Percentiles rank a stretch among this genome's conserved stretches.
Evolutionary conservation across 2,329 filamentous ascomycete species (phyloP).

Genomic region (Triangularia setosa): DNA sequence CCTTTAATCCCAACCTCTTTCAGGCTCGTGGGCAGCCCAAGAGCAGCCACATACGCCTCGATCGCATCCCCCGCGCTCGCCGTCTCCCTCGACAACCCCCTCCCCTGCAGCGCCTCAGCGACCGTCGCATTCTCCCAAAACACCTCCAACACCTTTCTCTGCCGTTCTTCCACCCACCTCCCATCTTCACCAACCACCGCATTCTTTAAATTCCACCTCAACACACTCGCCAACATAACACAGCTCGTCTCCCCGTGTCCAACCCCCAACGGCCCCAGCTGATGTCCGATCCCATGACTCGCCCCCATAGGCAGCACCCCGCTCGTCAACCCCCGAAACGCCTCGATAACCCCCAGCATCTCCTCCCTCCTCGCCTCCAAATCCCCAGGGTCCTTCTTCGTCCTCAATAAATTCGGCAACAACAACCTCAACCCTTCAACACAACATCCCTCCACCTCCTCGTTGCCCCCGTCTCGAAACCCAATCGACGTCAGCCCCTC

Average conservation of each 20-base stretch:
- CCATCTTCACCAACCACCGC: slow-evolving; percentile 29
- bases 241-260: slow-evolving; percentile 59
- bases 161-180: slow-evolving; percentile 31
- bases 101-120: slow-evolving; percentile 21
- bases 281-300: slow-evolving; percentile 51
- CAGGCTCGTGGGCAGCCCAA: slow-evolving; percentile 52
- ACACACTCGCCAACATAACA: slow-evolving; percentile 51
- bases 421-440: slow-evolving; percentile 38
- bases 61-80: slow-evolving; percentile 50
- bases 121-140: slow-evolving; percentile 38
- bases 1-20: slow-evolving; percentile 47
- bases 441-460: slow-evolving; percentile 24
- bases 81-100: slow-evolving; percentile 19
- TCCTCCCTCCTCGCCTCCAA: slow-evolving; percentile 9
- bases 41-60: slow-evolving; percentile 45
- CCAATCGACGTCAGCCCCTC: slow-evolving; percentile 46
- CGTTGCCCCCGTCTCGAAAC: slow-evolving; percentile 19
- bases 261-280: slow-evolving; percentile 52
- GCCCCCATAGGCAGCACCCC: slow-evolving; percentile 42
- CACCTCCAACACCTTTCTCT: slow-evolving; percentile 37
- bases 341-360: slow-evolving; percentile 45
- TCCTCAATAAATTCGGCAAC: slow-evolving; percentile 40
- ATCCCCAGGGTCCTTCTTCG: slow-evolving; percentile 31
- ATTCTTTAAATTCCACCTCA: slow-evolving; percentile 48
- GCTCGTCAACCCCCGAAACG: slow-evolving; percentile 44